Conservation (phyloP, 805 yeast genomes). For the Ogataea nonfermentans region DNA sequence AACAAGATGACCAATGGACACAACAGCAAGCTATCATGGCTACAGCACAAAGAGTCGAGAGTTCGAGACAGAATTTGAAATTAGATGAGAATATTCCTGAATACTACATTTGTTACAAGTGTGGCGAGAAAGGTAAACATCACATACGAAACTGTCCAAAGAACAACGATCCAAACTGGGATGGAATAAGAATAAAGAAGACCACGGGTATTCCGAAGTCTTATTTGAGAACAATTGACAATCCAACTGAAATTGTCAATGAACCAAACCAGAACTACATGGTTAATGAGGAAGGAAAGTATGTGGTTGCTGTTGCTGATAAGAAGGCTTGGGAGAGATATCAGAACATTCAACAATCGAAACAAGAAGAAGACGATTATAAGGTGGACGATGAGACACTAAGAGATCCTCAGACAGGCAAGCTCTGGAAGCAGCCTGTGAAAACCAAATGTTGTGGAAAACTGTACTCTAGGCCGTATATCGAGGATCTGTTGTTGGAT, state of each 20-base stretch:
- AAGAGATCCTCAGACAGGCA: conserved; percentile 64
- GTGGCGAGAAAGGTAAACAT: conserved; percentile 90
- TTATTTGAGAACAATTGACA: conserved; percentile 80
- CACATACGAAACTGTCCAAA: conserved; percentile 97
- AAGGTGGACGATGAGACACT: conserved; percentile 58
- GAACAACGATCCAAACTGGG: conserved; percentile 88
- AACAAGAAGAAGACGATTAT: conserved; percentile 22
- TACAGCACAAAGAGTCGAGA: conserved; percentile 67
- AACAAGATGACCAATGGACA: conserved; percentile 93
- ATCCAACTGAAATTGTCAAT: conserved; percentile 60
- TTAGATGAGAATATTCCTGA: conserved; percentile 87
- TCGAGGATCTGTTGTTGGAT: conserved; percentile 68
- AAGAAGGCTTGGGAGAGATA: conserved; percentile 84
- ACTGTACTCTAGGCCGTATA: conserved; percentile 55
- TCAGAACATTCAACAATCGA: conserved; percentile 62
- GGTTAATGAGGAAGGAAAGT: conserved; percentile 93
- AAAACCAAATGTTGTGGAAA: conserved; percentile 70
- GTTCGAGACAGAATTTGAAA: conserved; percentile 29
- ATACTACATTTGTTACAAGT: conserved; percentile 92
- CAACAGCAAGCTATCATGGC: conserved; percentile 91
- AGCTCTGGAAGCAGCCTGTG: conserved; percentile 68
- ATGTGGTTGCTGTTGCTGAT: conserved; percentile 95
- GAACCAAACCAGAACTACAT: conserved; percentile 57
- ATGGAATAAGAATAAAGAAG: conserved; percentile 83
- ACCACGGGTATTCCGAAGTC: conserved; percentile 98